A percentile compares a stretch with the other conserved stretches of the same genome.
Evolutionary conservation across 2,329 filamentous ascomycete species (phyloP).

Genomic region (Ceratocystiopsis sp.): DNA sequence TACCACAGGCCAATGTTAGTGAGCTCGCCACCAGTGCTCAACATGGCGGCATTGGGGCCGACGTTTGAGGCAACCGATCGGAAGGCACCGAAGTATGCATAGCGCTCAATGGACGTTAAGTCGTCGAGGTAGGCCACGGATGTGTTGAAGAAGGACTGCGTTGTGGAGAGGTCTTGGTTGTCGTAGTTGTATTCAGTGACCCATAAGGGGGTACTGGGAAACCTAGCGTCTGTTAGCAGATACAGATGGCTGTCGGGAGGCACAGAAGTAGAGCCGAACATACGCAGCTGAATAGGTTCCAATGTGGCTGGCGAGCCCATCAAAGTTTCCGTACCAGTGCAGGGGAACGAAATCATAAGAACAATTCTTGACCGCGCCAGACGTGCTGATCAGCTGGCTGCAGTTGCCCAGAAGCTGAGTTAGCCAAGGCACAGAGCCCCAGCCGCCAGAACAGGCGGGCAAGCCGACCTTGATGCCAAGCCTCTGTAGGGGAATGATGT

Average conservation of each 20-base stretch:
- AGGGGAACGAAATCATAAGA: conserved; percentile 46
- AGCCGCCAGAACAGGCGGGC: conserved; percentile 49
- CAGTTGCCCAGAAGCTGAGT: conserved; percentile 47
- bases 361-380: conserved; percentile 28
- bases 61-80: conserved; percentile 54
- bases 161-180: conserved; percentile 35
- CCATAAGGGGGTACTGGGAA: conserved; percentile 50
- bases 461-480: conserved; percentile 51
- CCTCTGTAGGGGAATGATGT: conserved; percentile 51
- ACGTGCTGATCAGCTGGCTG: conserved; percentile 35
- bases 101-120: conserved; percentile 43
- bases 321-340: conserved; percentile 55
- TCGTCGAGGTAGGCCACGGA: conserved; percentile 50
- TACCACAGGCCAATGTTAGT: conserved; percentile 69
- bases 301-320: conserved; percentile 48
- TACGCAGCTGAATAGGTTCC: conserved; percentile 36
- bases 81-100: conserved; percentile 64
- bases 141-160: conserved; percentile 51
- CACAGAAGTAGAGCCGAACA: conserved; percentile 5
- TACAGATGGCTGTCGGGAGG: not conserved
- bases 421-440: conserved; percentile 48
- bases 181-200: conserved; percentile 59
- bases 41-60: conserved; percentile 54
- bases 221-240: conserved; percentile 20
- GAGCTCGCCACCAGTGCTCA: conserved; percentile 48